Evolutionary conservation across 2,329 filamentous ascomycete genomes (phyloP).

Genomic region (Sporothrix pallida): DNA sequence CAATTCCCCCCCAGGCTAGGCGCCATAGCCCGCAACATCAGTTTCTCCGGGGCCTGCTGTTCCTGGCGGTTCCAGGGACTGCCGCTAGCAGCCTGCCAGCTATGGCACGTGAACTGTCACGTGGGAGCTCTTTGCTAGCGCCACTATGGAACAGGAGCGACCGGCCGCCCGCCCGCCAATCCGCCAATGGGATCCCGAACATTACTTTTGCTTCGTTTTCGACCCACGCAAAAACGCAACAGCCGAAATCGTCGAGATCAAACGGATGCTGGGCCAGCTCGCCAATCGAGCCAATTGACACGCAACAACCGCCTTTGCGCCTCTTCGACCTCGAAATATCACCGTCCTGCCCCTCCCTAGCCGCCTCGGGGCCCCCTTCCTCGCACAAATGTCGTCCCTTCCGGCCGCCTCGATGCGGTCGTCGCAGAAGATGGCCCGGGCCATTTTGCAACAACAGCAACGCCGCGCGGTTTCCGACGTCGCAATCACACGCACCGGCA

Average conservation of each 20-base stretch:
- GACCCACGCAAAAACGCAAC: conserved; percentile 36
- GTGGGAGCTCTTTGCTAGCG: conserved; percentile 15
- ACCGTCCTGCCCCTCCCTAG: not conserved
- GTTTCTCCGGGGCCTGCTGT: conserved; percentile 31
- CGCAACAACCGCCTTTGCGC: conserved; percentile 18
- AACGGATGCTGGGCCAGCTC: conserved; percentile 37
- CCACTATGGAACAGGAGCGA: not conserved
- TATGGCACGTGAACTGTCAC: conserved; percentile 11
- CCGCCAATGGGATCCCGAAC: conserved; percentile 37
- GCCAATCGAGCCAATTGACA: conserved; percentile 37
- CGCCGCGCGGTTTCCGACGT: conserved; percentile 75
- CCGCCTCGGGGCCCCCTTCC: conserved; percentile 4
- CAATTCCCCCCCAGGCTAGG: not conserved
- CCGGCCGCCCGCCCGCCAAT: conserved; percentile 5
- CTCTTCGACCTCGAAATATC: not conserved
- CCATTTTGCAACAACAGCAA: conserved; percentile 57
- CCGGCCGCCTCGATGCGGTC: conserved; percentile 61
- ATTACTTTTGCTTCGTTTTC: conserved; percentile 36
- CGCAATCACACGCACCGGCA: conserved; percentile 91
- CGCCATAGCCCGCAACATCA: conserved; percentile 33
- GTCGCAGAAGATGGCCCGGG: conserved; percentile 54
- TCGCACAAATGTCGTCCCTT: conserved; percentile 36
- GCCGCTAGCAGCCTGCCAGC: not conserved
- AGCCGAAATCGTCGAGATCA: conserved; percentile 33
- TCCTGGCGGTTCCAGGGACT: not conserved